These are phyloP conservation scores for Chaetoceros tenuissimus DNA, from an alignment of 108 stramenopile species.

Conservation along the genomic window DNA sequence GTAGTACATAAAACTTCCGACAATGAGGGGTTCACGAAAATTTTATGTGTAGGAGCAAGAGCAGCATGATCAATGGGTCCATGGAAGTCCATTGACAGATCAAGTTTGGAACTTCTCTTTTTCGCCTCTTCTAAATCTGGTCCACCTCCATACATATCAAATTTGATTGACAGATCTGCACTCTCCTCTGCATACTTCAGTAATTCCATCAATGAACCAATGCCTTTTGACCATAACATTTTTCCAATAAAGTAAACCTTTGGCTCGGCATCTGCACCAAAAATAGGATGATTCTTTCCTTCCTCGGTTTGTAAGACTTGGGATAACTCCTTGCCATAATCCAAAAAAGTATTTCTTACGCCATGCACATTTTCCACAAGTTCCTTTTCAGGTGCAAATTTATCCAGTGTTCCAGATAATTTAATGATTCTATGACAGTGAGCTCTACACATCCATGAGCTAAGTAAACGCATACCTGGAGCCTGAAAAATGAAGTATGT, in stretches of 20 bases:
- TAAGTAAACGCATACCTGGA: slow-evolving; percentile 64
- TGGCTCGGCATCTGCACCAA: slow-evolving; percentile 46
- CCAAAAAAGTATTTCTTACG: slow-evolving; percentile 67
- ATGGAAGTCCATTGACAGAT: slow-evolving; percentile 60
- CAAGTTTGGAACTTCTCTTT: slow-evolving; percentile 42
- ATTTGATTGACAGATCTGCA: slow-evolving; percentile 44
- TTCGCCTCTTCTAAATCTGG: slow-evolving; percentile 64
- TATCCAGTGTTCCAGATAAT: slow-evolving; percentile 63
- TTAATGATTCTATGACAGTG: slow-evolving; percentile 85
- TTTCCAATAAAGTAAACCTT: slow-evolving; percentile 90
- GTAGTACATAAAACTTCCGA: slow-evolving; percentile 88
- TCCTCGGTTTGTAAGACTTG: slow-evolving; percentile 5
- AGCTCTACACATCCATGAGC: slow-evolving; percentile 80
- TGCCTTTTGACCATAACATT: slow-evolving; percentile 84
- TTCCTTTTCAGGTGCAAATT: slow-evolving; percentile 79
- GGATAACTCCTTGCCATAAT: slow-evolving; percentile 28
- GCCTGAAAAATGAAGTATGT: slow-evolving; percentile 29
- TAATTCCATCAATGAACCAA: slow-evolving; percentile 73
- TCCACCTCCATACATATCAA: slow-evolving; percentile 83
- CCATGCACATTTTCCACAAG: slow-evolving; percentile 88
- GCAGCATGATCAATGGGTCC: slow-evolving; percentile 78
- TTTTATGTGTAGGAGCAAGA: slow-evolving; percentile 54
- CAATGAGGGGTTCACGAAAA: slow-evolving; percentile 81
- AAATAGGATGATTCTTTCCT: slow-evolving; percentile 32
- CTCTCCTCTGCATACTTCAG: slow-evolving; percentile 70